Evolutionary conservation across 805 yeast species (phyloP), one percentile per base, ranked within the genome.

Genomic region (Candida glaebosa): DNA sequence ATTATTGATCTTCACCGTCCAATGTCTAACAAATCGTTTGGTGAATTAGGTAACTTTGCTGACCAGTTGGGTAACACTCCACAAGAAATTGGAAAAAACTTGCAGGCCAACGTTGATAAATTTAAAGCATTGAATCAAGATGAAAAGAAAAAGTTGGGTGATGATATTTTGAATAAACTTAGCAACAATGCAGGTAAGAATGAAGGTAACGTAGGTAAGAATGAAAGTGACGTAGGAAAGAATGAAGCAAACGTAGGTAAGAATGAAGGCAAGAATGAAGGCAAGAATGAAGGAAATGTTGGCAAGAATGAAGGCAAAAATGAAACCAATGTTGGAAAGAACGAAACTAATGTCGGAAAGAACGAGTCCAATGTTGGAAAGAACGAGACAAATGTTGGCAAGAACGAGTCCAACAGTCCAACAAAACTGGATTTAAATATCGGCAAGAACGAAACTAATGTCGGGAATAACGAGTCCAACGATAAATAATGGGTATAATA

Each of bases 41-140:
- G 58, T 16, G 48, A 54, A 26, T 40, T 39, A 32, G 53, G 53
- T 2, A 39, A 49, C 8, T 35, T 31, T 31, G 20, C 43, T 20
- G 47, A 44, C 18, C 33, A 41, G 26, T 34, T 37, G 35, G 40
- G 31, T 5, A 20, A 19, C 17, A 24, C 28, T 31, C 26, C 40
- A n/a, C 38, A 39, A 12, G 31, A 31, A 12, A 20, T 33, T 10
- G 18, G 32, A 19, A 31, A 39, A 20, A 28, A 31, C 12, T 34
- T 34, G 20, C 26, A 17, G 9, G 37, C 37, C 20, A 40, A 34
- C 3, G n/a, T 38, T 8, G 43, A 40, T n/a, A 45, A 39, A 19
- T 32, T 45, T 22, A 39, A 36, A 19, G 19, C 37, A 16, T 15
- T 44, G 33, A 41, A 40, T 5, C 39, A 41, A 17, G 31, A 35